A percentile compares a stretch with the other conserved stretches of the same genome.
Evolutionary conservation across 257 asterid species (phyloP).

Genomic region (Ajuga chamaepitys): DNA sequence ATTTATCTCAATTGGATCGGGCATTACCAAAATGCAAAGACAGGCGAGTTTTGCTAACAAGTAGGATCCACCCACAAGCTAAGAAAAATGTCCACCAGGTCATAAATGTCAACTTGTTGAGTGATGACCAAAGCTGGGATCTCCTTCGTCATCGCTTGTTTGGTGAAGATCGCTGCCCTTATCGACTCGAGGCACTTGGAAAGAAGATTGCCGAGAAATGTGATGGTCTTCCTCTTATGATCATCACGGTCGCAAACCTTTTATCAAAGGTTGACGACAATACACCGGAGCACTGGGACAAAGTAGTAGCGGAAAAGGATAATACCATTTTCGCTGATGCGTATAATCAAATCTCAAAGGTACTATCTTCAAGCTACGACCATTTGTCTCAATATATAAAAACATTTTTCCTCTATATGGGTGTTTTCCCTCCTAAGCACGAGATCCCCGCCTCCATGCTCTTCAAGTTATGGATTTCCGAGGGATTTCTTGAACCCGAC

Average conservation of each 20-base stretch:
- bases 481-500: no score
- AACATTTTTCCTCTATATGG: slow-evolving; percentile 11
- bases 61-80: no score
- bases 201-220: not conserved
- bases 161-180: no score
- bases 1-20: no score
- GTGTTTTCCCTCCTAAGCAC: not conserved
- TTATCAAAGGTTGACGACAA: not conserved
- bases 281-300: not conserved
- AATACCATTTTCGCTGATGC: not conserved
- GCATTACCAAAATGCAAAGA: no score
- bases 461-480: not conserved
- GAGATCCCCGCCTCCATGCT: not conserved
- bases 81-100: no score
- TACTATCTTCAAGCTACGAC: no score
- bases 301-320: not conserved
- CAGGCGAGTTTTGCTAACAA: no score
- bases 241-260: no score
- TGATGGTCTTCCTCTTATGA: slow-evolving; percentile 13
- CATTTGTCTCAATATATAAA: no score
- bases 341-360: not conserved
- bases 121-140: no score
- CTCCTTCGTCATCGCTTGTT: not conserved
- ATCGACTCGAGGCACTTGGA: not conserved
- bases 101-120: no score